Evolutionary conservation across 1,284 basidiomycete genomes (phyloP).

Genomic region (Coriolopsis trogii): DNA sequence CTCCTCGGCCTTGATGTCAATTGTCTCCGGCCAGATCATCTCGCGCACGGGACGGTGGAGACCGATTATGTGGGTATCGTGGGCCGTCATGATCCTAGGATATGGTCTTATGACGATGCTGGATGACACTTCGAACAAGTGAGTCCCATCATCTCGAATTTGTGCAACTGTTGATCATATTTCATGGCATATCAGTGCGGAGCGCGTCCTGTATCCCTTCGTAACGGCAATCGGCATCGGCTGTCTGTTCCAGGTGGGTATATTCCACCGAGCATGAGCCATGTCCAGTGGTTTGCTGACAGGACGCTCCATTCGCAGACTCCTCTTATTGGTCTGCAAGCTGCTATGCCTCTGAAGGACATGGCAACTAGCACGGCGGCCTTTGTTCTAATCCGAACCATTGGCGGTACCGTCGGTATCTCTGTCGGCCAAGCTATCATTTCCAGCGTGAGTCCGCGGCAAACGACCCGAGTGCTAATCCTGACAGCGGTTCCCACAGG

Average conservation of each 20-base stretch:
- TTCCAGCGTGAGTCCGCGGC: constrained; percentile 51
- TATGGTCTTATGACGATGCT: constrained; percentile 68
- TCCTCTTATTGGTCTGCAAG: constrained; percentile 73
- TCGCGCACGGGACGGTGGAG: constrained; percentile 66
- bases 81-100: constrained; percentile 58
- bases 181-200: constrained; percentile 44
- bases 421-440: constrained; percentile 74
- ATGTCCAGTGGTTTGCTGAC: neutral
- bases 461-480: neutral
- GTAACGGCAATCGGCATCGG: constrained; percentile 65
- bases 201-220: constrained; percentile 62
- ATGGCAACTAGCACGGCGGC: constrained; percentile 79
- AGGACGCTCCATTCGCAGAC: constrained; percentile 37
- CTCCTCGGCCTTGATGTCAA: constrained; percentile 58
- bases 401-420: constrained; percentile 83
- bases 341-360: constrained; percentile 81
- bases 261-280: neutral
- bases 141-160: constrained; percentile 5
- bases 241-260: constrained; percentile 60
- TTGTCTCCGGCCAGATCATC: constrained; percentile 61
- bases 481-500: constrained; percentile 35
- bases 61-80: constrained; percentile 61
- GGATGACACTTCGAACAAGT: constrained; percentile 49
- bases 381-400: constrained; percentile 70
- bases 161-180: neutral